Evolutionary conservation across 345 rosid species (phyloP).

Genomic region (Boechera retrofracta): DNA sequence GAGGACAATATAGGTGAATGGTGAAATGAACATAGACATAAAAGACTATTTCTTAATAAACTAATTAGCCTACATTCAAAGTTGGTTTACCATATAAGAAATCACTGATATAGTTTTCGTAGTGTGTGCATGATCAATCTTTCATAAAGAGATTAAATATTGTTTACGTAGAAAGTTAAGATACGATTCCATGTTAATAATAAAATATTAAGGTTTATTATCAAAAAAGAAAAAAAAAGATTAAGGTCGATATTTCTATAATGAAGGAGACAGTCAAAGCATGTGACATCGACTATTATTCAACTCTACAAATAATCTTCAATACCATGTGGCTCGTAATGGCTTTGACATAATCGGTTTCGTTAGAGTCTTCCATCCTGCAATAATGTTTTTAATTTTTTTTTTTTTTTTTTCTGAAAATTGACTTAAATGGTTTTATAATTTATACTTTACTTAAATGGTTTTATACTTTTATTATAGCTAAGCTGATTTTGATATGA

Average conservation of each 20-base stretch:
- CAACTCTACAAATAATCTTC: conserved; percentile 32
- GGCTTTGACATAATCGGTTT: conserved; percentile 28
- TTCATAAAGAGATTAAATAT: conserved; percentile 34
- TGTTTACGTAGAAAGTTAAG: conserved; percentile 41
- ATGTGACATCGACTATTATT: conserved; percentile 47
- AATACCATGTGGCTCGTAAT: conserved; percentile 37
- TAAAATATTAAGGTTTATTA: conserved; percentile 5
- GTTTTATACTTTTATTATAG: background rate
- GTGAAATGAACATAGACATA: conserved; percentile 44
- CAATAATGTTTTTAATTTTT: conserved; percentile 14
- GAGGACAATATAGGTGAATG: conserved; percentile 36
- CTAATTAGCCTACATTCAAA: conserved; percentile 43
- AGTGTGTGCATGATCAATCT: conserved; percentile 37
- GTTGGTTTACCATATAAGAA: conserved; percentile 37
- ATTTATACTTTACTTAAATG: background rate
- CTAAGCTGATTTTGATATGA: background rate
- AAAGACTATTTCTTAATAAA: conserved; percentile 34
- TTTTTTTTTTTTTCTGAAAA: background rate
- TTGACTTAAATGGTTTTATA: background rate
- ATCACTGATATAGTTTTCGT: conserved; percentile 14
- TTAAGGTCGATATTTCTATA: conserved; percentile 30
- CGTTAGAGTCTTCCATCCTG: conserved; percentile 25
- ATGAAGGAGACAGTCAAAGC: conserved; percentile 44
- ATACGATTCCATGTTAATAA: conserved; percentile 36
- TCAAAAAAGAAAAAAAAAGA: background rate